Evolutionary conservation across 768 basidiomycete species (phyloP), one percentile per base, ranked within the genome.

Genomic region (Chalciporus pseudorubinellus): DNA sequence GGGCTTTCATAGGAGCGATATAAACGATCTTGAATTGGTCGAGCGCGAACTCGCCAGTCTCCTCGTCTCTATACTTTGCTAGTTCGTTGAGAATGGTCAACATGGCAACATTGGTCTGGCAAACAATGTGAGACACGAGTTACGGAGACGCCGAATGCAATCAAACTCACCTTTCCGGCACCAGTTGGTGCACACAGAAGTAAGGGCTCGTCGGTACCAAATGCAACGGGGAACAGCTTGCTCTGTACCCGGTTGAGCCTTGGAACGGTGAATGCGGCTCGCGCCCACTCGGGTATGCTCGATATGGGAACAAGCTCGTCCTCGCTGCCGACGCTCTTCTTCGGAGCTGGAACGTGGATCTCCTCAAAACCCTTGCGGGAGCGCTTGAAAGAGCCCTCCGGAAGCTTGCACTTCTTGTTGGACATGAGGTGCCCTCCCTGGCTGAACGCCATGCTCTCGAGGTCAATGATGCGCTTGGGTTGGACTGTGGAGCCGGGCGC

Each of bases 391-490:
- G 94, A 97, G 4, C 97, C 97, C 36, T 97, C 93, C 0, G 97
- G 97, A 3, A 98, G 84, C 67, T 95, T 97, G 73, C 89, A 91
- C 73, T 98, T 98, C 72, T 98, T 98, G 75, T 98, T 98, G 14
- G 92, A 92, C 95, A 98, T 99, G 54, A 98, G 74, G 54, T 98
- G 95, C 0, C 92, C 94, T 20, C 95, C 97, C 62, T 98, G 94
- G 41, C 84, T 84, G 72, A 99, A 99, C n/a, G 91, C 87, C 87
- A 98, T 89, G 52, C 83, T 81, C 61, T 97, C 94, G 46, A 99
- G 77, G 66, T 98, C 97, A 31, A 99, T 79, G 0, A 81, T 85
- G 34, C 77, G 77, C 59, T 92, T 91, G 4, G 94, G 95, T 58
- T 92, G 89, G 2, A 93, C 81, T 0, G 82, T 85, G 1, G 92